A percentile compares a stretch with the other conserved stretches of the same genome.
phyloP scores from a whole-genome alignment of 163 green algal species.

The Coccomyxa subellipsoidea region DNA sequence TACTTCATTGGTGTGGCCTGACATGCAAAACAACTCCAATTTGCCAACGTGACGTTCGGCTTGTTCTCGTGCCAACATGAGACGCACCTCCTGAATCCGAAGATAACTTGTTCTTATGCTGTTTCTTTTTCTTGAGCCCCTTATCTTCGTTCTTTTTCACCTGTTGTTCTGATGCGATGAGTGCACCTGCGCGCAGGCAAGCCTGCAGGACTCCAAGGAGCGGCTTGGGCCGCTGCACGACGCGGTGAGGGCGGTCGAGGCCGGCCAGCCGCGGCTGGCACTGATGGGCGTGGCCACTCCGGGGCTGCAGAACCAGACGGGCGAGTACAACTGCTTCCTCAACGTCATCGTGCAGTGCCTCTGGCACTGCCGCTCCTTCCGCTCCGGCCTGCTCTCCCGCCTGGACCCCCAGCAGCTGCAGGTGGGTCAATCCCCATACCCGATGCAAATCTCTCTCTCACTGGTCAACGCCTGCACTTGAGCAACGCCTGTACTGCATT shows the following conservation, averaged over 20 bases:
- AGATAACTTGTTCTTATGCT: no score
- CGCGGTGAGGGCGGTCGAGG: neutral
- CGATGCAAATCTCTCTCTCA: no score
- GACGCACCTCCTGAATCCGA: no score
- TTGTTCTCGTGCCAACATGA: no score
- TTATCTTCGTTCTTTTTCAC: no score
- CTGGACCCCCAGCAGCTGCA: neutral
- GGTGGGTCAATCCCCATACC: neutral
- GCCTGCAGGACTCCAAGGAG: neutral
- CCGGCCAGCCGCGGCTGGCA: neutral
- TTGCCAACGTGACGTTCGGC: no score
- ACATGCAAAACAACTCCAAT: no score
- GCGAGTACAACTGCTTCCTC: slow-evolving; percentile 86
- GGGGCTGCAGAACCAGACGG: slow-evolving; percentile 61
- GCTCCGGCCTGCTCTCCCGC: slow-evolving; percentile 17
- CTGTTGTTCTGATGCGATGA: no score
- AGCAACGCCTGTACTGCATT: no score
- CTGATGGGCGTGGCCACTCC: neutral
- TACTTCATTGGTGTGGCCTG: no score
- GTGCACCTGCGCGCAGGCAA: neutral
- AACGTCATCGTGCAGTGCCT: slow-evolving; percentile 69
- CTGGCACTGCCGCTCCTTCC: slow-evolving; percentile 57
- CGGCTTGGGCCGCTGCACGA: neutral
- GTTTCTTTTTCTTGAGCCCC: no score
- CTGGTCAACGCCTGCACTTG: no score